phyloP scores from a whole-genome alignment of 768 basidiomycete genomes.

The Lenzites betulinus region DNA sequence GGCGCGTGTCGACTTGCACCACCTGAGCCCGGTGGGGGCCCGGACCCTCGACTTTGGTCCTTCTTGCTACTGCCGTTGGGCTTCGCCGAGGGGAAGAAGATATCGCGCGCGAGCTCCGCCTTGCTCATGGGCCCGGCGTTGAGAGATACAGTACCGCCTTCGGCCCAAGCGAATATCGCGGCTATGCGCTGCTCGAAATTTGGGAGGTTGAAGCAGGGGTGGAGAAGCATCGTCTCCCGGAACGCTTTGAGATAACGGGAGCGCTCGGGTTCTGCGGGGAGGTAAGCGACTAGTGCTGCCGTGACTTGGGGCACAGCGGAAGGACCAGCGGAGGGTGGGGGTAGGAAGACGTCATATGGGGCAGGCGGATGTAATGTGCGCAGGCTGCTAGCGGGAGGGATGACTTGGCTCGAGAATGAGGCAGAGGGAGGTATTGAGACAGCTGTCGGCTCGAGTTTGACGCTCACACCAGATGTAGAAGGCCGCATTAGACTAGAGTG shows the following conservation, averaged over 20 bases:
- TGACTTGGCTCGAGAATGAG: slow-evolving; percentile 1
- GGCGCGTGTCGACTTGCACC: slow-evolving; percentile 9
- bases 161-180: slow-evolving; percentile 45
- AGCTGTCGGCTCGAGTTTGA: slow-evolving; percentile 41
- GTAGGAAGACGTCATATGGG: slow-evolving; percentile 21
- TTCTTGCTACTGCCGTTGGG: slow-evolving; percentile 9
- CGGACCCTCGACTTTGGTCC: slow-evolving; percentile 26
- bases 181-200: slow-evolving; percentile 48
- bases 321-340: slow-evolving; percentile 11
- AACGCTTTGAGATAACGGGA: slow-evolving; percentile 42
- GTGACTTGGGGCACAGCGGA: slow-evolving; percentile 37
- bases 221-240: slow-evolving; percentile 46
- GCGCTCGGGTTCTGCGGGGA: slow-evolving; percentile 43
- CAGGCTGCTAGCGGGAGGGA: slow-evolving; percentile 4
- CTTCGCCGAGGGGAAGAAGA: slow-evolving; percentile 23
- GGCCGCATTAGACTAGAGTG: slow-evolving; percentile 13
- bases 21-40: slow-evolving; percentile 10
- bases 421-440: slow-evolving; percentile 27
- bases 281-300: slow-evolving; percentile 38
- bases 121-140: slow-evolving; percentile 18
- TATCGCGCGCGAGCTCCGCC: slow-evolving; percentile 28
- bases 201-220: slow-evolving; percentile 52
- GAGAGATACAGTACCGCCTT: slow-evolving; percentile 23
- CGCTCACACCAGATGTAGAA: slow-evolving; percentile 13
- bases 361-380: slow-evolving; percentile 14